phyloP scores from a whole-genome alignment of 148 eudicot genomes.

The Selenicereus undatus region DNA sequence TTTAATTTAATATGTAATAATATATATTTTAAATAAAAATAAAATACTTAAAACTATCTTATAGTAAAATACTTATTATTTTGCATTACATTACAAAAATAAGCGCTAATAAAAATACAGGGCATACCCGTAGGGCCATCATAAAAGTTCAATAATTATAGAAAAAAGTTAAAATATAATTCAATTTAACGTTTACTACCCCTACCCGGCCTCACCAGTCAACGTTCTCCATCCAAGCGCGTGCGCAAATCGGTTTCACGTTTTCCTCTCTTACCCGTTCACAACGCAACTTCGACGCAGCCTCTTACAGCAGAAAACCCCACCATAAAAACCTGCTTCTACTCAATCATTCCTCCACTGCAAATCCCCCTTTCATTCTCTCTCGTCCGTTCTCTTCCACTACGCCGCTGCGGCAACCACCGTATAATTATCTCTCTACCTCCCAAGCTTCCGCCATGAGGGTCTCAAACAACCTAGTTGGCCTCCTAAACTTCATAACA shows the following conservation, averaged over 20 bases:
- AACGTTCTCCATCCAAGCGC: background rate
- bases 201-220: background rate
- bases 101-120: too few species aligned
- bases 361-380: background rate
- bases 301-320: background rate
- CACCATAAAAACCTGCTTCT: background rate
- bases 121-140: too few species aligned
- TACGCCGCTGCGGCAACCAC: background rate
- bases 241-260: background rate
- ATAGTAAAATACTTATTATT: too few species aligned
- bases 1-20: too few species aligned
- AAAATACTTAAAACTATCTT: too few species aligned
- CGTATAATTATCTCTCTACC: background rate
- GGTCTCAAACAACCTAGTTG: slow-evolving; percentile 52
- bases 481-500: slow-evolving; percentile 60
- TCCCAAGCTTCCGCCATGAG: slow-evolving; percentile 20
- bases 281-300: background rate
- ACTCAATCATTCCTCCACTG: background rate
- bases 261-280: background rate
- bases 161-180: too few species aligned
- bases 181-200: background rate
- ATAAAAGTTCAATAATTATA: too few species aligned
- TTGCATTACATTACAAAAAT: too few species aligned
- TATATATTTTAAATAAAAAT: too few species aligned
- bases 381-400: background rate